Percentiles rank a stretch among this genome's conserved stretches.
Conservation (phyloP, 495 filamentous ascomycete species). For the Immersiella caudata region DNA sequence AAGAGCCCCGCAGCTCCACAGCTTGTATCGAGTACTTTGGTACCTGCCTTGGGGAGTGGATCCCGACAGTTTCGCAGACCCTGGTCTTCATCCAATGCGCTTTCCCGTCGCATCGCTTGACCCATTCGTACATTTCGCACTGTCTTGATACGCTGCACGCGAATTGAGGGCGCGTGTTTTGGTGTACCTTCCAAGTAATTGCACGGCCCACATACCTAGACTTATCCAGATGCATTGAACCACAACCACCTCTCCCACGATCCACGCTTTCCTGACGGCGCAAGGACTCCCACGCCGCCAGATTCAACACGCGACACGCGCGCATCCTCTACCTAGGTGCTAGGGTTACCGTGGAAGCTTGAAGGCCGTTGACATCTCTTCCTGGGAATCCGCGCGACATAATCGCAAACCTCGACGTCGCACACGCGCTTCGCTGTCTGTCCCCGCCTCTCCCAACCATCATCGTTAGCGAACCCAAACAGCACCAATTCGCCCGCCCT, state of each 20-base stretch:
- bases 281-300: neutral
- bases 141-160: neutral
- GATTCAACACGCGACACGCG: neutral
- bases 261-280: neutral
- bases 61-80: neutral
- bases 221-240: neutral
- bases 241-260: neutral
- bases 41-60: neutral
- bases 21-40: neutral
- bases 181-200: neutral
- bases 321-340: neutral
- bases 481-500: slow-evolving; percentile 10
- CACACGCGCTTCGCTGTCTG: slow-evolving; percentile 17
- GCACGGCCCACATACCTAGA: neutral
- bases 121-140: neutral
- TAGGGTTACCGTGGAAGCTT: neutral
- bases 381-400: neutral
- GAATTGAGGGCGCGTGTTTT: neutral
- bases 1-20: neutral
- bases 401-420: slow-evolving; percentile 15
- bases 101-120: neutral
- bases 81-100: neutral
- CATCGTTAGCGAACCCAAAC: slow-evolving; percentile 4
- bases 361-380: neutral
- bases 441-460: slow-evolving; percentile 1